Evolutionary conservation across 1,139 yeast species (phyloP).

Genomic region (Petasospora rhodanensis): DNA sequence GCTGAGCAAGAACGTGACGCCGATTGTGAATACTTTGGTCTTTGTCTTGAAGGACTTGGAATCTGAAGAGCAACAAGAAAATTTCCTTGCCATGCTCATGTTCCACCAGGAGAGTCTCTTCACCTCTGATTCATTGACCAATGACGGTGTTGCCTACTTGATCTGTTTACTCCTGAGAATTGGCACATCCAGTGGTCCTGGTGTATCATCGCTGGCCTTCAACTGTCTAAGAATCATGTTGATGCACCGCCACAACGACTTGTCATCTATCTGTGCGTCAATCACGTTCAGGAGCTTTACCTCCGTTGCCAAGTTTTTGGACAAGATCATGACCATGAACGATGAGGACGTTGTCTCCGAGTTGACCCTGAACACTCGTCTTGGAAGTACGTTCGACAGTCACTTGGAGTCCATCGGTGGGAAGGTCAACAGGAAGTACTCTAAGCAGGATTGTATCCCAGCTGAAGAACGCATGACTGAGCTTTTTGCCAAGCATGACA

Average conservation of each 20-base stretch:
- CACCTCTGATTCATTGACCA: constrained; percentile 31
- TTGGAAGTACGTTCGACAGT: constrained; percentile 14
- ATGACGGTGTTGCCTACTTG: constrained; percentile 32
- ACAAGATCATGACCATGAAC: constrained; percentile 20
- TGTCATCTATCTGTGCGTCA: constrained; percentile 23
- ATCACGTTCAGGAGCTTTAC: constrained; percentile 23
- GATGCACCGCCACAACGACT: constrained; percentile 26
- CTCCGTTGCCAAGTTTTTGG: constrained; percentile 21
- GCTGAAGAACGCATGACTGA: constrained; percentile 18
- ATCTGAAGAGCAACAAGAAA: constrained; percentile 24
- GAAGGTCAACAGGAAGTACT: constrained; percentile 17
- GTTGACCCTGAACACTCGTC: constrained; percentile 10
- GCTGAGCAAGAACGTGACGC: constrained; percentile 16
- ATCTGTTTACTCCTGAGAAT: constrained; percentile 24
- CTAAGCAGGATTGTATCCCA: constrained; percentile 19
- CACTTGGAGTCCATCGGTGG: constrained; percentile 18
- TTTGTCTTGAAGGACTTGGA: constrained; percentile 18
- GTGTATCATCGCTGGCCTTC: constrained; percentile 20
- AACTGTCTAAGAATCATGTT: constrained; percentile 28
- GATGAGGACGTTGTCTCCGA: constrained; percentile 29
- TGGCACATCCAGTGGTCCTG: constrained; percentile 15
- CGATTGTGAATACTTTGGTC: constrained; percentile 17
- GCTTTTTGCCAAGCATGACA: constrained; percentile 17
- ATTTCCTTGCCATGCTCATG: constrained; percentile 28
- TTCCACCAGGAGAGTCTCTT: constrained; percentile 44